Percentiles rank a stretch among this genome's conserved stretches.
phyloP scores from a whole-genome alignment of 306 rosid species.

The Sechiopsis laciniata region DNA sequence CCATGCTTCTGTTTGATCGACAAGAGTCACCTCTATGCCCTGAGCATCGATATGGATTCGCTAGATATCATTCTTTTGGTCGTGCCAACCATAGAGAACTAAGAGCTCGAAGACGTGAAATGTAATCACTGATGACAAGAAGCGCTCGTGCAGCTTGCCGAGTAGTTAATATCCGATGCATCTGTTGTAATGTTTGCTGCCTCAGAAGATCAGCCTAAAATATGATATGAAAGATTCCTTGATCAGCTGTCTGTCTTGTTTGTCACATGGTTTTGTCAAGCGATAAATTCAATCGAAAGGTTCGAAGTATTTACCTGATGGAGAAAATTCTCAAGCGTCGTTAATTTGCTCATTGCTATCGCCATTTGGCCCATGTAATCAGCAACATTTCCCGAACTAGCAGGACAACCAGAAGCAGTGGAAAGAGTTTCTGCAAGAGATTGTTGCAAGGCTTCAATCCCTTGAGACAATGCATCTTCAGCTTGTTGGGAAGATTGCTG shows the following conservation, averaged over 20 bases:
- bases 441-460: conserved; percentile 85
- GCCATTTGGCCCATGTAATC: conserved; percentile 98
- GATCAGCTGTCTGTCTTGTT: no score
- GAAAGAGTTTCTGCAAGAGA: conserved; percentile 75
- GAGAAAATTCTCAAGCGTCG: conserved; percentile 62
- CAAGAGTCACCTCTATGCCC: no score
- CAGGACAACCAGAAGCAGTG: conserved; percentile 32
- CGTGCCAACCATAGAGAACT: conserved; percentile 85
- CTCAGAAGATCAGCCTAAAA: conserved; percentile 78
- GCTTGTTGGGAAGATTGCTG: conserved; percentile 83
- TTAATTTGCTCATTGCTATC: conserved; percentile 75
- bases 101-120: conserved; percentile 68
- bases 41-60: neutral
- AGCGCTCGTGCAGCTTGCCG: conserved; percentile 78
- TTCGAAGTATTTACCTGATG: conserved; percentile 45
- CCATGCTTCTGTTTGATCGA: neutral
- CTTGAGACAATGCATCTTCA: conserved; percentile 88
- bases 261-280: neutral
- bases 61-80: conserved; percentile 38
- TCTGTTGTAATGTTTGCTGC: conserved; percentile 75
- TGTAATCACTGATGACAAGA: conserved; percentile 53
- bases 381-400: conserved; percentile 54
- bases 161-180: conserved; percentile 60
- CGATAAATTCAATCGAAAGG: neutral
- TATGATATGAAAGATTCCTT: neutral